These are phyloP conservation scores for Arabidopsis lyrata DNA, from an alignment of 441 rosid genomes.

Conservation along the genomic window DNA sequence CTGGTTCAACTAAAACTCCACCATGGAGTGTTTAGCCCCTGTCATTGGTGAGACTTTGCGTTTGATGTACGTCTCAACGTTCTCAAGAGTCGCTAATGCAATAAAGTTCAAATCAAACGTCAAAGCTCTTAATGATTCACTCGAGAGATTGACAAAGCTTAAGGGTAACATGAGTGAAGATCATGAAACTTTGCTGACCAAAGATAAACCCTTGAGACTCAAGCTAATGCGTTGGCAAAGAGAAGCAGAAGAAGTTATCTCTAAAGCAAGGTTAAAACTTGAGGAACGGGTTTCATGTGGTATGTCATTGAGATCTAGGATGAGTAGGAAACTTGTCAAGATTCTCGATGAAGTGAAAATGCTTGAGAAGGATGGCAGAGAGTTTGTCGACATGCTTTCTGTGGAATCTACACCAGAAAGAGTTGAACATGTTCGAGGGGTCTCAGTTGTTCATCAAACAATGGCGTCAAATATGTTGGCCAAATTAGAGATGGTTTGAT, in stretches of 20 bases:
- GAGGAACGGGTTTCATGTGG: neutral
- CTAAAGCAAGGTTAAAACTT: neutral
- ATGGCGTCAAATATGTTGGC: neutral
- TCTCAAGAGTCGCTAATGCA: neutral
- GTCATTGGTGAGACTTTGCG: neutral
- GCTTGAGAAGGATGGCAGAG: neutral
- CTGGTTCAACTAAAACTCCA: neutral
- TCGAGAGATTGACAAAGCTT: neutral
- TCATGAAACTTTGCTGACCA: neutral
- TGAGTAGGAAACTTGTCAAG: neutral
- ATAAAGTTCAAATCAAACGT: neutral
- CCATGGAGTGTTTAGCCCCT: neutral
- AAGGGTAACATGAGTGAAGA: neutral
- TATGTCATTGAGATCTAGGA: neutral
- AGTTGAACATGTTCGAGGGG: constrained; percentile 1
- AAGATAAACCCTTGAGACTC: neutral
- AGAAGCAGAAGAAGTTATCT: neutral
- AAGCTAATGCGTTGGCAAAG: neutral
- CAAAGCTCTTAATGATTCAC: neutral
- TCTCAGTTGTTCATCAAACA: neutral
- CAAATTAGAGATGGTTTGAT: neutral
- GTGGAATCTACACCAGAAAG: neutral
- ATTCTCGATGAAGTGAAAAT: neutral
- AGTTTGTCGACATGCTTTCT: neutral
- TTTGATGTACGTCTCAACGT: neutral